Conservation (phyloP, 2,329 filamentous ascomycete genomes). For the Microdochium paspali region DNA sequence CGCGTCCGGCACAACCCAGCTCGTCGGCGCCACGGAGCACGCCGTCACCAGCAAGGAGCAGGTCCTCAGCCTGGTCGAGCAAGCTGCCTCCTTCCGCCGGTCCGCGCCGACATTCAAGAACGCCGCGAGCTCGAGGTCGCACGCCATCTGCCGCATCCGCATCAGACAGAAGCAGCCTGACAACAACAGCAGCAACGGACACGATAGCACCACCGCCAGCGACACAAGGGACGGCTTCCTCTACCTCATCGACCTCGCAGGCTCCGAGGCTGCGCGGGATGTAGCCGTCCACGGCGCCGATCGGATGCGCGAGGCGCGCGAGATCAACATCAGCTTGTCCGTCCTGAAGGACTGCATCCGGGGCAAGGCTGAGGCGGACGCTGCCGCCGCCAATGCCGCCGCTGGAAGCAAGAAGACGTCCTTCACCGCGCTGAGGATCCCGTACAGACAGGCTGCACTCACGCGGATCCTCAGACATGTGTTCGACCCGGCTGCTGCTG, state of each 20-base stretch:
- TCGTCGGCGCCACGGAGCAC: slow-evolving; percentile 31
- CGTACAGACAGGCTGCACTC: slow-evolving; percentile 34
- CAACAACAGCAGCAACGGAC: slow-evolving; percentile 55
- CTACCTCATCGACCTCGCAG: slow-evolving; percentile 91
- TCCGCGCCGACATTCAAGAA: slow-evolving; percentile 96
- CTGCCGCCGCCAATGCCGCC: slow-evolving; percentile 4
- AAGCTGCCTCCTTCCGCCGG: slow-evolving; percentile 77
- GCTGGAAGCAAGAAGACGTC: slow-evolving; percentile 16
- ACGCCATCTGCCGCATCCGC: slow-evolving; percentile 94
- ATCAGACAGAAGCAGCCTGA: too few species aligned
- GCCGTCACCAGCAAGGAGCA: slow-evolving; percentile 16
- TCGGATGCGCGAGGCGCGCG: slow-evolving; percentile 64
- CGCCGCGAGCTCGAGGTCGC: slow-evolving; percentile 84
- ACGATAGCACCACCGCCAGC: slow-evolving; percentile 37
- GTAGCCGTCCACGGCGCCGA: slow-evolving; percentile 54
- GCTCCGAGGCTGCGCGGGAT: slow-evolving; percentile 84
- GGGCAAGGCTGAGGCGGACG: slow-evolving; percentile 27
- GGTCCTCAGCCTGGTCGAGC: slow-evolving; percentile 50
- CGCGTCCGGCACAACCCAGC: slow-evolving; percentile 30
- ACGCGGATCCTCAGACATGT: slow-evolving; percentile 39
- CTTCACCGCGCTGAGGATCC: slow-evolving; percentile 12
- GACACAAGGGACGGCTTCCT: slow-evolving; percentile 80
- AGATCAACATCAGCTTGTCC: slow-evolving; percentile 73
- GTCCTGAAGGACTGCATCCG: slow-evolving; percentile 44
- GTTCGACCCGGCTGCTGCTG: slow-evolving; percentile 29